Percentiles rank a stretch among this genome's conserved stretches.
Conservation (phyloP, 495 filamentous ascomycete genomes). For the Bathelium albidoporum region DNA sequence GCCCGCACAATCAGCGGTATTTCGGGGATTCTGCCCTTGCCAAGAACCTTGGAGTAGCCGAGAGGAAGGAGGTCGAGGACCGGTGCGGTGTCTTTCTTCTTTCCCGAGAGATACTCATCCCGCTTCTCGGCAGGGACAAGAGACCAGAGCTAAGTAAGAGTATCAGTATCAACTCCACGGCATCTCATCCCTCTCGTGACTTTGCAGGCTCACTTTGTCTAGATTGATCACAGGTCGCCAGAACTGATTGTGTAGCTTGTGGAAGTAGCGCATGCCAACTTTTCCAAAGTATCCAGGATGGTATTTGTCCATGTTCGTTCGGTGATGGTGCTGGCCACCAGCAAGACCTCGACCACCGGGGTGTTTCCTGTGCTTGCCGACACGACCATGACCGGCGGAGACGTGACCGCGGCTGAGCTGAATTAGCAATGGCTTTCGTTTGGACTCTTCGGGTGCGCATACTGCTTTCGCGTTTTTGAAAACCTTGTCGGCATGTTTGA, state of each 20-base stretch:
- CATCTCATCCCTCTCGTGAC: conserved; percentile 1
- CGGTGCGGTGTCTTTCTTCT: conserved; percentile 70
- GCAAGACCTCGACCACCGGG: conserved; percentile 92
- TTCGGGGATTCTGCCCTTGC: conserved; percentile 81
- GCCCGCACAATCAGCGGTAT: conserved; percentile 82
- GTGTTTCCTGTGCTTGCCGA: conserved; percentile 90
- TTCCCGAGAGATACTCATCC: conserved; percentile 65
- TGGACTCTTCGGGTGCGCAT: conserved; percentile 36
- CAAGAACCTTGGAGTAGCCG: conserved; percentile 87
- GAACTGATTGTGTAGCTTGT: conserved; percentile 78
- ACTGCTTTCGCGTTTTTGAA: conserved; percentile 76
- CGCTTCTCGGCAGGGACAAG: conserved; percentile 74
- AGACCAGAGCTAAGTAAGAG: conserved; percentile 55
- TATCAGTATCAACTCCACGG: conserved; percentile 10
- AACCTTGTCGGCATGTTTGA: conserved; percentile 68
- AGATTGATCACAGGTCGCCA: conserved; percentile 90
- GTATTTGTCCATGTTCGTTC: conserved; percentile 88
- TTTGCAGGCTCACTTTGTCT: conserved; percentile 58
- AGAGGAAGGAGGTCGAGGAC: conserved; percentile 87
- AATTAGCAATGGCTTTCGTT: conserved; percentile 17
- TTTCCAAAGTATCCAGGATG: conserved; percentile 97
- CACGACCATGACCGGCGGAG: conserved; percentile 82
- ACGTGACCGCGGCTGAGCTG: conserved; percentile 75
- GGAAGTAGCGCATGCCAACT: conserved; percentile 95
- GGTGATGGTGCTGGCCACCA: conserved; percentile 82